Percentiles rank a stretch among this genome's conserved stretches.
Conservation (phyloP, 2,329 filamentous ascomycete genomes). For the Scedosporium dehoogii region DNA sequence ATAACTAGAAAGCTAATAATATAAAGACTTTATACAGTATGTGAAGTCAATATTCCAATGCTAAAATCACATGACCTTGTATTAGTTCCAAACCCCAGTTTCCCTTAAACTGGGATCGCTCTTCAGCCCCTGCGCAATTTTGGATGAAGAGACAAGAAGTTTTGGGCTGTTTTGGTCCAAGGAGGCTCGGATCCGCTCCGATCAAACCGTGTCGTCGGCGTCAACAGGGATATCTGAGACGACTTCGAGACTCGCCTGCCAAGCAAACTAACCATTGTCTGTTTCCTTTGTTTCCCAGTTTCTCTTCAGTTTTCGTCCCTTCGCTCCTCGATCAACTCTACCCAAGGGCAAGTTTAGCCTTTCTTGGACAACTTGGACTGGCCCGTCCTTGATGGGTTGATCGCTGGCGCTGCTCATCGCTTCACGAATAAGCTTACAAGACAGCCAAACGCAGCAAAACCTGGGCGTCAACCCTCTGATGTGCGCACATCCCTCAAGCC, state of each 20-base stretch:
- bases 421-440: neutral
- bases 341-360: neutral
- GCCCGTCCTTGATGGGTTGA: neutral
- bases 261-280: neutral
- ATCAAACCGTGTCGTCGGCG: constrained; percentile 3
- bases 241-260: constrained; percentile 3
- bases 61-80: neutral
- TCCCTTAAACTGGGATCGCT: neutral
- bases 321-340: neutral
- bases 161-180: neutral
- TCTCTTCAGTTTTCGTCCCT: neutral
- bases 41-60: neutral
- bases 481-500: neutral
- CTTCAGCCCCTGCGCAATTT: constrained; percentile 1
- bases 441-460: neutral
- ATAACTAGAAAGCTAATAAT: neutral
- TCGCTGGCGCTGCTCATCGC: neutral
- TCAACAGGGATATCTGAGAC: constrained; percentile 2
- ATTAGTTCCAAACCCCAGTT: neutral
- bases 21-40: neutral
- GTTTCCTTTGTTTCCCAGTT: neutral
- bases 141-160: neutral
- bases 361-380: neutral
- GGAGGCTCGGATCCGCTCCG: neutral
- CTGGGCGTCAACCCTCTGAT: neutral